Conservation (phyloP, 2,329 filamentous ascomycete species). For the Capronia americana region DNA sequence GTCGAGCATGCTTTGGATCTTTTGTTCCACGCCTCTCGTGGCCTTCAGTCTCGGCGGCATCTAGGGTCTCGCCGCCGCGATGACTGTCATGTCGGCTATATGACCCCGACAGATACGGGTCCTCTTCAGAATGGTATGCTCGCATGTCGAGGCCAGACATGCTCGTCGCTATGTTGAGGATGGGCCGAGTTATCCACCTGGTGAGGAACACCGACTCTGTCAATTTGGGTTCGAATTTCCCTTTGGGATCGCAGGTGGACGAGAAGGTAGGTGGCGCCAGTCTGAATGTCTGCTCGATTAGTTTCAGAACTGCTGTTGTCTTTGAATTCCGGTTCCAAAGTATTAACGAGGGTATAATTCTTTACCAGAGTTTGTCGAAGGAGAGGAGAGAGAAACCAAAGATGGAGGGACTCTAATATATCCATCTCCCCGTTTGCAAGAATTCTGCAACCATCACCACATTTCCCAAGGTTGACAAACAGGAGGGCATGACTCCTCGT, state of each 20-base stretch:
- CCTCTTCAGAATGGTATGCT: constrained; percentile 9
- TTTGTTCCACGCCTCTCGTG: background rate
- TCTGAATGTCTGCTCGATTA: background rate
- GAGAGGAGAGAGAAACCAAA: background rate
- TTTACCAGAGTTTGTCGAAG: background rate
- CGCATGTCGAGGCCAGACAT: constrained; percentile 12
- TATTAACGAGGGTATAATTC: background rate
- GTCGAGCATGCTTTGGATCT: background rate
- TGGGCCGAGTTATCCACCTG: background rate
- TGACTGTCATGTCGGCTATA: background rate
- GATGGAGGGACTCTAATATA: background rate
- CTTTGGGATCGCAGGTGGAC: constrained; percentile 1
- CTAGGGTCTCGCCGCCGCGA: background rate
- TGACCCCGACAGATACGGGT: background rate
- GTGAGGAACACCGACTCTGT: constrained; percentile 8
- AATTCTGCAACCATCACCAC: background rate
- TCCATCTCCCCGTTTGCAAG: background rate
- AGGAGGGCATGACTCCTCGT: background rate
- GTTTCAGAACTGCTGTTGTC: background rate
- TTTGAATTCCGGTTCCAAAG: background rate
- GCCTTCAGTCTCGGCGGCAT: background rate
- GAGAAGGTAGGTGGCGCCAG: constrained; percentile 11
- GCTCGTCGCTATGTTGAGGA: constrained; percentile 3
- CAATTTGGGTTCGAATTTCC: background rate
- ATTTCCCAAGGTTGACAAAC: background rate